A percentile compares a stretch with the other conserved stretches of the same genome.
Evolutionary conservation across 768 basidiomycete species (phyloP).

Genomic region (Rhizopogon vesiculosus): DNA sequence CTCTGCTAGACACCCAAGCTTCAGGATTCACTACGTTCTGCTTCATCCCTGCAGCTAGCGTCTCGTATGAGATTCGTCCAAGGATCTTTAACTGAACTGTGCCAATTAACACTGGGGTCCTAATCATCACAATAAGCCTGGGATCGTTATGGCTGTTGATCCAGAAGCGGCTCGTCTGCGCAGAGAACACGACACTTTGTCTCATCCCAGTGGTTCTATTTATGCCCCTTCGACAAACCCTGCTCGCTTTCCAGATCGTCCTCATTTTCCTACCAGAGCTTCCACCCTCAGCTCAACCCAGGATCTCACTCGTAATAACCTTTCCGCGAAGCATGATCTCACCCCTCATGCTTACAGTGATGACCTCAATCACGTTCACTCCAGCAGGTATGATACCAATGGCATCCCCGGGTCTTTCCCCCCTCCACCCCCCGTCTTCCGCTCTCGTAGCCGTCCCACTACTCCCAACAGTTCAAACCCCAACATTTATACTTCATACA

Average conservation of each 20-base stretch:
- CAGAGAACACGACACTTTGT: slow-evolving; percentile 14
- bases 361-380: slow-evolving; percentile 55
- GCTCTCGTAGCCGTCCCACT: slow-evolving; percentile 53
- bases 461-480: slow-evolving; percentile 50
- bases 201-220: slow-evolving; percentile 18
- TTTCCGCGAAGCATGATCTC: slow-evolving; percentile 28
- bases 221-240: slow-evolving; percentile 32
- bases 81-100: slow-evolving; percentile 8
- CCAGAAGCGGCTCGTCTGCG: slow-evolving; percentile 24
- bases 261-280: slow-evolving; percentile 55
- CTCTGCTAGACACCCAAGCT: not conserved
- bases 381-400: slow-evolving; percentile 10
- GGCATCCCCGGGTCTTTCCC: slow-evolving; percentile 28
- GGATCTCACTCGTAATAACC: slow-evolving; percentile 48
- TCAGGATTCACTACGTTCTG: not conserved
- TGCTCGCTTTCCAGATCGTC: slow-evolving; percentile 44
- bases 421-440: slow-evolving; percentile 41
- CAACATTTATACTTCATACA: slow-evolving; percentile 47
- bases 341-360: slow-evolving; percentile 56
- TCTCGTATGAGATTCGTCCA: slow-evolving; percentile 14
- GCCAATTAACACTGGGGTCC: slow-evolving; percentile 9
- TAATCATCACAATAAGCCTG: slow-evolving; percentile 2
- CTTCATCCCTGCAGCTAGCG: not conserved
- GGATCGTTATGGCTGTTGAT: slow-evolving; percentile 24
- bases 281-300: slow-evolving; percentile 53